Evolutionary conservation across 306 rosid species (phyloP), one percentile per base, ranked within the genome.

Genomic region (Rubus parviflorus): DNA sequence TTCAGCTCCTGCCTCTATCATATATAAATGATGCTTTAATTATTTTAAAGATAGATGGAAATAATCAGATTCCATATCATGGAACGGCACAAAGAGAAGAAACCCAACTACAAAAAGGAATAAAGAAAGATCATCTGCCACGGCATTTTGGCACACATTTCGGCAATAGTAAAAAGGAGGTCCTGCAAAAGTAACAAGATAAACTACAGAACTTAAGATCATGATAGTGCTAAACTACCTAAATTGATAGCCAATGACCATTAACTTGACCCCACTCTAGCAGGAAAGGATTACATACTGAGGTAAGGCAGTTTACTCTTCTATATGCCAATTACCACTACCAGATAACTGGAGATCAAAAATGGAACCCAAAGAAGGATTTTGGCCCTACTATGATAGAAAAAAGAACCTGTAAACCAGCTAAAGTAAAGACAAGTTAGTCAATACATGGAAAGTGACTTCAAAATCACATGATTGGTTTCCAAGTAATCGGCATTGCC

Each of bases 391-490:
- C 40, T 40, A 38, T 20, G 40, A n/a, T 41, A 53, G 56, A 25
- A 37, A 6, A 2, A n/a, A 25, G 7, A 10, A 47, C 30, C 37
- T 43, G 43, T 45, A 45, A 74, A 54, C 43, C 23, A 74, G n/a
- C 30, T 74, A 74, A 61, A 73, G 56, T 15, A 57, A 16, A 58
- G 43, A 22, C 42, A 57, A n/a, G 60, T 57, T 42, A 22, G 8
- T 58, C 46, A 45, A 45, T 10, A 60, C 17, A 16, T 25, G 30
- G 57, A 46, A 45, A 17, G 13, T 37, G 58, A 45, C 11, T 45
- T 60, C n/a, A 10, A 56, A 64, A 74, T 35, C 69, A 60, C 70
- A 45, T 30, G 0, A 57, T 42, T 60, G 46, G 69, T 17, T 74
- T 60, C 19, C 35, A 60, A 20, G 37, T 9, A 58, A 43, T 16